phyloP scores from a whole-genome alignment of 73 alveolate genomes.

The Paramecium biaurelia region DNA sequence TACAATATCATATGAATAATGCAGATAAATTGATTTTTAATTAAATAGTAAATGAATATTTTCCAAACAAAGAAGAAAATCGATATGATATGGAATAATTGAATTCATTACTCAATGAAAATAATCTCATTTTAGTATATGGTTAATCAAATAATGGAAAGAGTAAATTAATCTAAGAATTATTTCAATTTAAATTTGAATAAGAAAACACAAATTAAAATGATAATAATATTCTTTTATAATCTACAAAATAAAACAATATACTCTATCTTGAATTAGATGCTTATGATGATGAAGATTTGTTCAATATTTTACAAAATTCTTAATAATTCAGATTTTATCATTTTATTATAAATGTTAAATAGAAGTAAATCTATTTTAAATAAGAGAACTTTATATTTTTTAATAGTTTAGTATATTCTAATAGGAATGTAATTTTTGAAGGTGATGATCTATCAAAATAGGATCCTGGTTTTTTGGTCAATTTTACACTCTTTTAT shows the following conservation, averaged over 20 bases:
- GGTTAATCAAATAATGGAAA: background rate
- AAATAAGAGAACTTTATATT: background rate
- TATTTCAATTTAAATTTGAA: background rate
- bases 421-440: background rate
- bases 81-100: background rate
- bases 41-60: background rate
- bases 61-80: background rate
- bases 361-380: background rate
- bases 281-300: conserved; percentile 23
- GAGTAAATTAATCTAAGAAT: background rate
- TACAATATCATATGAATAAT: background rate
- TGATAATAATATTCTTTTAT: background rate
- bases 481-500: background rate
- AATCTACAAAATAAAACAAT: background rate
- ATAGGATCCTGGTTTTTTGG: background rate
- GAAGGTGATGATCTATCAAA: background rate
- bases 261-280: background rate
- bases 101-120: background rate
- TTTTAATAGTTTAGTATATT: background rate
- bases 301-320: background rate
- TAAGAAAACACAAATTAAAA: background rate
- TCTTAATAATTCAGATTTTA: background rate
- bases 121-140: background rate
- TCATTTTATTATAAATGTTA: background rate
- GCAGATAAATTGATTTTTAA: background rate